phyloP scores from a whole-genome alignment of 805 yeast species.

The Clavispora fructus region DNA sequence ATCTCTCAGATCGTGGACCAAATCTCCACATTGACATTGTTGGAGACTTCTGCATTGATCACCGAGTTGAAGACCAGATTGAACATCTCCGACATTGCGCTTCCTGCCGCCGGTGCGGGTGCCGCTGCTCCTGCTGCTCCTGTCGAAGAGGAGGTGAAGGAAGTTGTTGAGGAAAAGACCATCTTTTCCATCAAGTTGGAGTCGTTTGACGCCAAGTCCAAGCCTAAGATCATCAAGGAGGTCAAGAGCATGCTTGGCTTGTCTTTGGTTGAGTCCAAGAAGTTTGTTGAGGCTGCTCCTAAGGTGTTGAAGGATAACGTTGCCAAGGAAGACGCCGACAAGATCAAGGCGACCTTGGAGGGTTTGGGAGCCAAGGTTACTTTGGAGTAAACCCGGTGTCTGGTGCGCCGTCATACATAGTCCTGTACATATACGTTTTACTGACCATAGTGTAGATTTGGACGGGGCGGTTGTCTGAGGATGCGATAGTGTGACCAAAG shows the following conservation, averaged over 20 bases:
- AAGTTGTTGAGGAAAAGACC: conserved; percentile 84
- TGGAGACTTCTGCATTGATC: conserved; percentile 88
- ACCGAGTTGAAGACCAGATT: conserved; percentile 73
- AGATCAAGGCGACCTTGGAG: conserved; percentile 88
- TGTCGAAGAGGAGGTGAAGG: conserved; percentile 68
- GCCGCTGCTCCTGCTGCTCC: conserved; percentile 61
- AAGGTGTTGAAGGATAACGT: conserved; percentile 92
- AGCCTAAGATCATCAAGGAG: conserved; percentile 97
- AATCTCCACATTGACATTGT: conserved; percentile 82
- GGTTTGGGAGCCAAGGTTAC: conserved; percentile 90
- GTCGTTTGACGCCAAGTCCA: conserved; percentile 87
- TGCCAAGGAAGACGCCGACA: conserved; percentile 96
- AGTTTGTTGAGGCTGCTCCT: conserved; percentile 97
- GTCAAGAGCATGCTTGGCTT: conserved; percentile 87
- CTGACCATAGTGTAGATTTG: neutral
- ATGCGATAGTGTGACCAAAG: no score
- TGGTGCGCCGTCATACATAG: conserved; percentile 12
- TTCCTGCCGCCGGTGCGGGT: conserved; percentile 58
- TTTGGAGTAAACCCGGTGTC: conserved; percentile 55
- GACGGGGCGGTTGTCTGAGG: no score
- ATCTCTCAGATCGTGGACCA: conserved; percentile 83
- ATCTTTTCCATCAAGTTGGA: conserved; percentile 90
- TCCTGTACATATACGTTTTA: conserved; percentile 15
- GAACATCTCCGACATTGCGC: conserved; percentile 89
- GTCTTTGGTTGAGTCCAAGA: conserved; percentile 94